Evolutionary conservation across 2,329 filamentous ascomycete species (phyloP), one percentile per base, ranked within the genome.

Genomic region (Aspergillus sp.): DNA sequence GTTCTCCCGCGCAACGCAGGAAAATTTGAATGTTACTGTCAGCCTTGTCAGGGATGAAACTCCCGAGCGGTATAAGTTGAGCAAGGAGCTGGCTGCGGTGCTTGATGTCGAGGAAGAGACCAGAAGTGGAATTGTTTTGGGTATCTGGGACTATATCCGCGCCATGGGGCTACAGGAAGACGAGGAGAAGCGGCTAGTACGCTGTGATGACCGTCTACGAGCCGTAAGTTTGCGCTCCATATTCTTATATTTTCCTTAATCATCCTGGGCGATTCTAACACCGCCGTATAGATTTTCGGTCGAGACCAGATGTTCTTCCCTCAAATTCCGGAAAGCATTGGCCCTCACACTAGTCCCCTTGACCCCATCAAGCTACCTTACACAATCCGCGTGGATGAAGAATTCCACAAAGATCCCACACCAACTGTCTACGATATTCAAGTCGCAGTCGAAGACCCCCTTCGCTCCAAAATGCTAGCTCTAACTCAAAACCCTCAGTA

Each of bases 91-190:
- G 46, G 88, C 91, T 11, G 90, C 96, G 50, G 84, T 98, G 14
- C 81, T 98, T 17, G 95, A 97, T 69, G 90, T 90, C 68, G 83
- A 87, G 49, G 91, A 96, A 74, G 93, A 91, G 51, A 93, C 95
- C 27, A 88, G 92, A 31, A 89, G 91, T 40, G 92, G 95, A 61
- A 89, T 93, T 6, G 87, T 96, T 27, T 90, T 96, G 82, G 93
- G 90, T 14, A 84, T 99, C 33, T 99, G 93, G 91, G 93, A 97
- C 71, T 99, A 99, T 69, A 90, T 96, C 64, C 88, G 91, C 66
- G 82, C 90, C 19, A 90, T 90, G 81, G 87, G 88, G 17, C 80
- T 99, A 47, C 91, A 96, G 73, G 93, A 97, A 71, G 93, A 96
- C 63, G 93, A 98, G 59, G 95, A 99, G 72, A 95, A 95, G 79